Evolutionary conservation across 139 green algal genomes (phyloP).

Genomic region (Ettlia oleoabundans): DNA sequence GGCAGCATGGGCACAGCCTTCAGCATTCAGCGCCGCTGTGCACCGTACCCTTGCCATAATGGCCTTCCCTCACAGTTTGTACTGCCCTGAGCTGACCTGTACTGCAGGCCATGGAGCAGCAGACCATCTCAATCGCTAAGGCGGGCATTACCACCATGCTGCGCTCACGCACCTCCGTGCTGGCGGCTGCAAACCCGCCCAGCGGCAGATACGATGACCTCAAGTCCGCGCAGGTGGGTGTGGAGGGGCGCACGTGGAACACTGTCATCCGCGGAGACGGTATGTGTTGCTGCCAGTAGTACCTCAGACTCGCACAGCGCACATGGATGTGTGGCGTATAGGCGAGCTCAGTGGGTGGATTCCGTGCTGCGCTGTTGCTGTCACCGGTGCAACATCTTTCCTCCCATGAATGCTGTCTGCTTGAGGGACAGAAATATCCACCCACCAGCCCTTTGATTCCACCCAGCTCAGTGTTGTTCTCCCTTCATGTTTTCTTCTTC

Average conservation of each 20-base stretch:
- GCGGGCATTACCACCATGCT: conserved; percentile 99
- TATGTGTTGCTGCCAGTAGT: no score
- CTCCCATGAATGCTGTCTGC: no score
- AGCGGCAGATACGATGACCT: conserved; percentile 93
- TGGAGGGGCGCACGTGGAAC: no score
- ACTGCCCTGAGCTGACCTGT: not conserved
- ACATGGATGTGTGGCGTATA: not conserved
- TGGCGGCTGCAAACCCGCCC: conserved; percentile 97
- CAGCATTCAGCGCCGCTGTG: not conserved
- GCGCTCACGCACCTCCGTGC: conserved; percentile 90
- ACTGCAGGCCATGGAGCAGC: conserved; percentile 97
- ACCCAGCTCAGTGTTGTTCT: no score
- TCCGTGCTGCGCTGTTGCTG: not conserved
- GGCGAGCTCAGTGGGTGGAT: not conserved
- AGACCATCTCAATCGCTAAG: conserved; percentile 99
- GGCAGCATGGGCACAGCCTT: no score
- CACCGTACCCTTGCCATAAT: no score
- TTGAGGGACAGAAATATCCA: no score
- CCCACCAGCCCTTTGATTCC: no score
- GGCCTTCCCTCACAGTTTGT: not conserved
- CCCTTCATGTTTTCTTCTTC: not conserved
- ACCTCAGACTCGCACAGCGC: no score
- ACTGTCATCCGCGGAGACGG: no score
- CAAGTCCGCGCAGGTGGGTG: conserved; percentile 60
- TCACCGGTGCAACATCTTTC: no score